phyloP scores from a whole-genome alignment of 1,139 yeast species.

The Candida dubliniensis region DNA sequence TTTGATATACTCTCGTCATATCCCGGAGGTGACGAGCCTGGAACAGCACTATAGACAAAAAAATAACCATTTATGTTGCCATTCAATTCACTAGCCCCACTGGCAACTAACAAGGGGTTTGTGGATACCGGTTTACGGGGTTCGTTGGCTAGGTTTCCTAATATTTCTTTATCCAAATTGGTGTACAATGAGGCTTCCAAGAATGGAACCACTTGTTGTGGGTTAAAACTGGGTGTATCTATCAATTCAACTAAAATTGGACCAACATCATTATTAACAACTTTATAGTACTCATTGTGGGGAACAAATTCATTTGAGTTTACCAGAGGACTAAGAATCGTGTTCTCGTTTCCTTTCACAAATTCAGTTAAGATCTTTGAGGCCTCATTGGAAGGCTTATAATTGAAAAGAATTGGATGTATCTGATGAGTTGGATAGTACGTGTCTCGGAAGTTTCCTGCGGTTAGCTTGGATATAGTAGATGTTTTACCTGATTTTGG shows the following conservation, averaged over 20 bases:
- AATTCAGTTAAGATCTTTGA: slow-evolving; percentile 5
- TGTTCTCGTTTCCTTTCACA: slow-evolving; percentile 12
- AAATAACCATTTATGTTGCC: slow-evolving; percentile 75
- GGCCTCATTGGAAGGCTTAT: slow-evolving; percentile 36
- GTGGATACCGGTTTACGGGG: slow-evolving; percentile 65
- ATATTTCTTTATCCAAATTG: slow-evolving; percentile 56
- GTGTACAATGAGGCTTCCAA: slow-evolving; percentile 68
- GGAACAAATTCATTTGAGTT: slow-evolving; percentile 5
- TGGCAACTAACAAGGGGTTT: slow-evolving; percentile 67
- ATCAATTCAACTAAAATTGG: slow-evolving; percentile 67
- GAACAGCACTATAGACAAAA: slow-evolving; percentile 66
- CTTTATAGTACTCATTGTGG: slow-evolving; percentile 26
- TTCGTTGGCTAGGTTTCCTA: slow-evolving; percentile 63
- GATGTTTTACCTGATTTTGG: slow-evolving; percentile 53
- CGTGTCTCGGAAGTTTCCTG: slow-evolving; percentile 51
- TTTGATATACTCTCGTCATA: slow-evolving; percentile 36
- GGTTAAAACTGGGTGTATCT: slow-evolving; percentile 71
- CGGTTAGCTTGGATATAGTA: slow-evolving; percentile 48
- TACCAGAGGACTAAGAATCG: neutral
- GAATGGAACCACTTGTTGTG: slow-evolving; percentile 68
- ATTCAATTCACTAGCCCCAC: slow-evolving; percentile 75
- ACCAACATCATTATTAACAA: slow-evolving; percentile 32
- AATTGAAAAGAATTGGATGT: slow-evolving; percentile 56
- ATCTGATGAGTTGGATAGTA: slow-evolving; percentile 67
- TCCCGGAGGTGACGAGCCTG: slow-evolving; percentile 54